Evolutionary conservation across 2,329 filamentous ascomycete species (phyloP).

Genomic region (Xylaria sp.): DNA sequence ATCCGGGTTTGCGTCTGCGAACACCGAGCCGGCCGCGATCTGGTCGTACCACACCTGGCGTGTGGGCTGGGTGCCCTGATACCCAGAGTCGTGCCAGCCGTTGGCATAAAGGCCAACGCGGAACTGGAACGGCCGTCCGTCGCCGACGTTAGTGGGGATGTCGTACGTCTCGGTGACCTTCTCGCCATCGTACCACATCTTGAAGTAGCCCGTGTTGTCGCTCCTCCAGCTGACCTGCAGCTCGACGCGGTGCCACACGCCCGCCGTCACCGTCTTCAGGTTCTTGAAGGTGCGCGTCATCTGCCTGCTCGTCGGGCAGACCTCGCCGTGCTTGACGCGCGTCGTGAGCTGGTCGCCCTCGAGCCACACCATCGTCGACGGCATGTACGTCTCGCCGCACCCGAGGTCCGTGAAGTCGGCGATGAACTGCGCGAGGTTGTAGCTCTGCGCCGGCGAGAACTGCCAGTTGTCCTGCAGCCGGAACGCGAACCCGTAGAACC

Average conservation of each 20-base stretch:
- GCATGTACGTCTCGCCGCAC: constrained; percentile 55
- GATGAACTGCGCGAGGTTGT: constrained; percentile 59
- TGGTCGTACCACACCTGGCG: constrained; percentile 58
- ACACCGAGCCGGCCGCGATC: constrained; percentile 50
- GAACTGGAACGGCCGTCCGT: constrained; percentile 52
- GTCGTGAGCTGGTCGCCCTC: constrained; percentile 49
- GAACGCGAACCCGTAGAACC: constrained; percentile 58
- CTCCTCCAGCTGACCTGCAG: constrained; percentile 53
- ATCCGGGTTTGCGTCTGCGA: constrained; percentile 47
- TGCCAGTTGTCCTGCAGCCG: constrained; percentile 54
- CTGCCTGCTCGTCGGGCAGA: constrained; percentile 43
- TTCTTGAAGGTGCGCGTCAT: constrained; percentile 40
- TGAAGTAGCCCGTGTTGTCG: constrained; percentile 51
- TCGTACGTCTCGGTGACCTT: constrained; percentile 49
- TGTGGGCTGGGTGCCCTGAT: constrained; percentile 34
- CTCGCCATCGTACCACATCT: constrained; percentile 53
- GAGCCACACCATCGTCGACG: constrained; percentile 55
- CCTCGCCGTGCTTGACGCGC: constrained; percentile 48
- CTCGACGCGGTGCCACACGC: constrained; percentile 53
- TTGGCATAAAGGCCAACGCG: constrained; percentile 57
- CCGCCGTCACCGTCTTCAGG: constrained; percentile 48
- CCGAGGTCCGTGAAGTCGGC: constrained; percentile 51
- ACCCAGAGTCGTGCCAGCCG: constrained; percentile 52
- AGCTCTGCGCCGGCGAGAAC: constrained; percentile 49
- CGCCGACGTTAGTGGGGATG: constrained; percentile 52